Conservation (phyloP, 768 basidiomycete species). For the Kwoniella bestiolae region DNA sequence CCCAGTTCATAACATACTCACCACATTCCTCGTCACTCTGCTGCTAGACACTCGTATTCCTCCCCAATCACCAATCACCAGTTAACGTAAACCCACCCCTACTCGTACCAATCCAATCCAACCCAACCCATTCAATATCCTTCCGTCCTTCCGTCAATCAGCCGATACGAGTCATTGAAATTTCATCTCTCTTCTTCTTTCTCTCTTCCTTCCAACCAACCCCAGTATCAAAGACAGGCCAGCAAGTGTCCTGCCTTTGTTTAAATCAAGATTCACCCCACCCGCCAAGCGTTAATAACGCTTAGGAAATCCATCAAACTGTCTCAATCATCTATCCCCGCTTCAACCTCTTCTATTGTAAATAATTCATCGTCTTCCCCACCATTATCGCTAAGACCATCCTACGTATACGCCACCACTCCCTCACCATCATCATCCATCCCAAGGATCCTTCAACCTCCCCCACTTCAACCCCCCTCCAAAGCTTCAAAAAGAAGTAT, state of each 20-base stretch:
- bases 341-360: not conserved
- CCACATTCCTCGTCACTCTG: not conserved
- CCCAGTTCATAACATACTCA: not conserved
- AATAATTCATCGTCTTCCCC: slow-evolving; percentile 8
- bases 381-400: slow-evolving; percentile 5
- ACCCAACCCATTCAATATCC: not conserved
- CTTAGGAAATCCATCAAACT: slow-evolving; percentile 12
- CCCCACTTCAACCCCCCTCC: slow-evolving; percentile 1
- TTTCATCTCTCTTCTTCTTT: not conserved
- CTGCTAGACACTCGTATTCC: too few relatives aligned
- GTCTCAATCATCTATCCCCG: not conserved
- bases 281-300: slow-evolving; percentile 10
- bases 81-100: not conserved
- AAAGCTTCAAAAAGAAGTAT: not conserved
- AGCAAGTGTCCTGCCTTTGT: not conserved
- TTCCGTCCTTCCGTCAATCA: not conserved
- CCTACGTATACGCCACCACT: slow-evolving; percentile 1
- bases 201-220: not conserved
- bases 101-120: not conserved
- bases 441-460: not conserved
- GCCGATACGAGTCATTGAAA: not conserved
- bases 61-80: not conserved
- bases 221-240: not conserved
- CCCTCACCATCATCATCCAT: not conserved
- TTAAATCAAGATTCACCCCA: not conserved